Base-by-base conservation (phyloP, 192 early-diverging fungal species). In the Coemansia sp. region DNA sequence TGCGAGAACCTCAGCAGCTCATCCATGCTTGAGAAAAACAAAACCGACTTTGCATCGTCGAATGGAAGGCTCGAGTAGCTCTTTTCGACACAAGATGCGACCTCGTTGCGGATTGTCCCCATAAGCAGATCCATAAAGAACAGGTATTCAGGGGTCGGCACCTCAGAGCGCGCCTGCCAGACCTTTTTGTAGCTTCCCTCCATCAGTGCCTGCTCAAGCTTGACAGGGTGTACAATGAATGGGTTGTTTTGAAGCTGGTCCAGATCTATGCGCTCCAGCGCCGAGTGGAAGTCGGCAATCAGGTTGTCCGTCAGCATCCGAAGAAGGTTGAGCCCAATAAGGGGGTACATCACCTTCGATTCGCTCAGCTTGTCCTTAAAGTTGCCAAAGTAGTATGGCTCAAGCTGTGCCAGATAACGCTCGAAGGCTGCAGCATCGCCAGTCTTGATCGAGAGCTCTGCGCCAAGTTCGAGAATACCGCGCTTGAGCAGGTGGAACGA, bases 271-370 rank as follows among this genome's bases (percentile, higher is more conserved):
- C 86, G 86, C 65, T 99, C 97, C 40, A 99, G 85, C 68, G 95
- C 90, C n/a, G 94, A 95, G 80, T 99, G 97, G 79, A 99, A 99
- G 71, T 99, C 97, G n/a, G 95, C 91, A 66, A 99, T 90, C 26
- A 92, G 85, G 86, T 95, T 95, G 77, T 99, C 94, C 22, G 95
- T 88, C 42, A 99, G 84, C 69, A 99, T 87, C 54, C 93, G 91
- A 68, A 99, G 85, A 42, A 99, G 86, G 68, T 99, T 96, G 48
- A 98, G 85, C 3, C 97, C 97, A 32, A 96, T 87, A 46, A 98
- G 85, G 42, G 92, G 90, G 76, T 95, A 93, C 90, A 90, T 91
- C 73, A 92, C 81, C 47, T 87, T 84, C 8, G 95, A 98, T 63
- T 88, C 84, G 49, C 87, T 90, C 22, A 96, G 86, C 5, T 59